Base-by-base conservation (phyloP, 352 stramenopile species). In the Saprolegnia parasitica region DNA sequence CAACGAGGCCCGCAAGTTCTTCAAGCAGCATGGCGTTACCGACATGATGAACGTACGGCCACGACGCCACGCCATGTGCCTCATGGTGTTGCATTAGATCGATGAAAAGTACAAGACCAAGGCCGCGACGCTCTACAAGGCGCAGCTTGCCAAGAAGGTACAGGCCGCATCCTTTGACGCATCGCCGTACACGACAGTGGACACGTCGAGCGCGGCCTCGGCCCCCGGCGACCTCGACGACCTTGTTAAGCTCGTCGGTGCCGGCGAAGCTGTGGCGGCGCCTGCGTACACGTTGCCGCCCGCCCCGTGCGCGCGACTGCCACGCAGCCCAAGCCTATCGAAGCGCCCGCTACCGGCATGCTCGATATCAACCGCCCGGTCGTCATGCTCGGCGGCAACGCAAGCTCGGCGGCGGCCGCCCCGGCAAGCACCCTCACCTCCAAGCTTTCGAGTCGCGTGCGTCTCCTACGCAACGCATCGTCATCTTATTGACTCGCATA, bases 21-120 rank as follows among this genome's bases (percentile, higher is more conserved):
- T 98, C 76, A 96, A 96, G 76, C 86, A 95, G 71, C 90, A 95
- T 65, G 84, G 88, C 47, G 85, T 87, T 8, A 82, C 86, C 58
- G 87, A 95, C 62, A 91, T 91, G 78, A 93, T 87, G 8, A 96
- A 86, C 58, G 87, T 96, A 77, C 26, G 46, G 23, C 15, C 18
- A 16, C 60, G 4, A 45, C 35, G 6, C 40, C 15, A 50, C 61
- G 35, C 29, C 55, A 32, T n/a, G 10, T 26, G 55, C 47, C n/a
- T 49, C 8, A 61, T 32, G 6, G 20, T 16, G 54, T 74, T 47
- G 46, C 29, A 32, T 18, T 70, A 95, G 84, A 95, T 97, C 71
- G 86, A 96, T 52, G 84, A 87, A 54, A 97, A 97, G 75, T 97
- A 96, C 76, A 96, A 95, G 66, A 94, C 87, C 2, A 96, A 94